These are phyloP conservation scores for Termitomyces sp. DNA, from an alignment of 768 basidiomycete species.

Conservation along the genomic window DNA sequence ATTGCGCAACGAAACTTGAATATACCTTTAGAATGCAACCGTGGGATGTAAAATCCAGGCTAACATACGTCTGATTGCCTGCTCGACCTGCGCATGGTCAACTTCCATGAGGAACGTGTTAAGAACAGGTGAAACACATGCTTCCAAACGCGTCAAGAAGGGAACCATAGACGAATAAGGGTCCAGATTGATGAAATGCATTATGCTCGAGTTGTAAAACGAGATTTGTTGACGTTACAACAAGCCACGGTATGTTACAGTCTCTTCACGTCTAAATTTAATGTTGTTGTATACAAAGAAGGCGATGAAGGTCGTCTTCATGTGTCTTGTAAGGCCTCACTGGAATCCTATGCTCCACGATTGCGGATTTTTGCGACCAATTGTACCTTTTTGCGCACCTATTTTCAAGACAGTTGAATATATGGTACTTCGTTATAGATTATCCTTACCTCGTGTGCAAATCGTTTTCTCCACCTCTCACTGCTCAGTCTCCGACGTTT, in stretches of 20 bases:
- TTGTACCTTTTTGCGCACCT: constrained; percentile 83
- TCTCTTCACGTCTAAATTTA: not conserved
- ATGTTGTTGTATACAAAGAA: not conserved
- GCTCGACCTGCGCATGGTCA: not conserved
- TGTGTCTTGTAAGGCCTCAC: not conserved
- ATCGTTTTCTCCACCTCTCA: constrained; percentile 73
- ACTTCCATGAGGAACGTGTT: not conserved
- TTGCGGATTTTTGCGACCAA: constrained; percentile 74
- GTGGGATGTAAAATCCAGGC: not conserved
- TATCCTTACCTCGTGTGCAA: constrained; percentile 66
- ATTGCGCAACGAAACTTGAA: not conserved
- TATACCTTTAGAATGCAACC: not conserved
- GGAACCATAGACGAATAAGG: not conserved
- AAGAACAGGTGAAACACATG: not conserved
- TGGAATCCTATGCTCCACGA: constrained; percentile 51
- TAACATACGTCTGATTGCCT: not conserved
- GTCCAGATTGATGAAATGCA: not conserved
- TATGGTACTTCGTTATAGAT: constrained; percentile 4
- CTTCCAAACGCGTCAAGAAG: not conserved
- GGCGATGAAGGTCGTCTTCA: not conserved
- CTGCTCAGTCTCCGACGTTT: constrained; percentile 72
- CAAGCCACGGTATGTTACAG: not conserved
- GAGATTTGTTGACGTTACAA: not conserved
- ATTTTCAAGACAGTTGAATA: constrained; percentile 10
- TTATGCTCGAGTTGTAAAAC: not conserved